These are phyloP conservation scores for Chrysanthemum lavandulifolium DNA, from an alignment of 129 eudicot genomes.

Conservation along the genomic window DNA sequence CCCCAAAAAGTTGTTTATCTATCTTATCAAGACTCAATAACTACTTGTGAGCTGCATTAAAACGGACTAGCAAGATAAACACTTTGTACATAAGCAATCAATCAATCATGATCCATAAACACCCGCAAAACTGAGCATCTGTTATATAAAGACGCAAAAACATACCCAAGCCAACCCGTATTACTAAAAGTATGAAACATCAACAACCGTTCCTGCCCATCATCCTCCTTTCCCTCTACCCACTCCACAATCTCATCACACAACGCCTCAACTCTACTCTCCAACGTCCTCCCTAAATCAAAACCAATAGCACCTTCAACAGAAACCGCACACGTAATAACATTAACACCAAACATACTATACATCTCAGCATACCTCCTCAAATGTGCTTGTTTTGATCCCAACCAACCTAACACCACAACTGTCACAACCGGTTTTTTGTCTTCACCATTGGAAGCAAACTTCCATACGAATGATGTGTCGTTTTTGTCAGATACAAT, in stretches of 20 bases:
- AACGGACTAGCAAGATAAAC: too few relatives aligned
- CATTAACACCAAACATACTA: too few relatives aligned
- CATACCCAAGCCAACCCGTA: constrained; percentile 98
- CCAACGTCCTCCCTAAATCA: constrained; percentile 70
- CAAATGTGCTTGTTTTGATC: constrained; percentile 59
- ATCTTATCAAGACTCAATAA: too few relatives aligned
- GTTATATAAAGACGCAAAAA: too few relatives aligned
- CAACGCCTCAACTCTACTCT: constrained; percentile 44
- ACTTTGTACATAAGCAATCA: too few relatives aligned
- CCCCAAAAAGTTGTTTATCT: too few relatives aligned
- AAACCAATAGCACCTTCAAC: constrained; percentile 63
- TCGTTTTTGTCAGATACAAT: constrained; percentile 22
- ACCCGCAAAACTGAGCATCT: too few relatives aligned
- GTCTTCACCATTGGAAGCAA: too few relatives aligned
- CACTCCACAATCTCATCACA: constrained; percentile 52
- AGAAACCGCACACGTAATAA: constrained; percentile 36
- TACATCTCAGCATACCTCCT: constrained; percentile 37
- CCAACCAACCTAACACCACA: constrained; percentile 74
- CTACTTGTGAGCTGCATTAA: too few relatives aligned
- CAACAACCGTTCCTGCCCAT: constrained; percentile 64
- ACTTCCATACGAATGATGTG: too few relatives aligned
- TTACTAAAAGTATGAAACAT: constrained; percentile 87
- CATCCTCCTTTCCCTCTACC: constrained; percentile 49
- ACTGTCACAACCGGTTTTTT: constrained; percentile 39
- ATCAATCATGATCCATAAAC: too few relatives aligned